phyloP scores from a whole-genome alignment of 495 filamentous ascomycete genomes.

The Penicillium mononematosum region DNA sequence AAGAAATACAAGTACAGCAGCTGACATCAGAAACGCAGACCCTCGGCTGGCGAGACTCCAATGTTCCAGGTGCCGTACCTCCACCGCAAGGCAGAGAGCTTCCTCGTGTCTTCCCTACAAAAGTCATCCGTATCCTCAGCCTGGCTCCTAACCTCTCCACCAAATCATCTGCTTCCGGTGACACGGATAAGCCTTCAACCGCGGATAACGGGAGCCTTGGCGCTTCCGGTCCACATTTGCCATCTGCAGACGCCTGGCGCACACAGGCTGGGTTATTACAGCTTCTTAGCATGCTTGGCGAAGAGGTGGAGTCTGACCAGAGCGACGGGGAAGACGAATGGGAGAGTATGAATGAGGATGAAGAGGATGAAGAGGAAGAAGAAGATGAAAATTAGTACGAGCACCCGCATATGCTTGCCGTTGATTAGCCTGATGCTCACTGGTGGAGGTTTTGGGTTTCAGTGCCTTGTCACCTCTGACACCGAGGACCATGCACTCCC shows the following conservation, averaged over 20 bases:
- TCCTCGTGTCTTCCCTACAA: slow-evolving; percentile 40
- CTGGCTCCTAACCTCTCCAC: slow-evolving; percentile 28
- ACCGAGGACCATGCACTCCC: neutral
- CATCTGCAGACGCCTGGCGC: slow-evolving; percentile 17
- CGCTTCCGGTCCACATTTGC: slow-evolving; percentile 5
- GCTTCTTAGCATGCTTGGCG: slow-evolving; percentile 33
- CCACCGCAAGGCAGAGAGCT: slow-evolving; percentile 20
- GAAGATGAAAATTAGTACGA: neutral
- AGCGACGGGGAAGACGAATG: slow-evolving; percentile 17
- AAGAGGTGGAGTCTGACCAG: slow-evolving; percentile 26
- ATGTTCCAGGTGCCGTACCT: slow-evolving; percentile 19
- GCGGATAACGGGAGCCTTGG: slow-evolving; percentile 9
- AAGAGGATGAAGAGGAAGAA: neutral
- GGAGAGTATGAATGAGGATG: slow-evolving; percentile 18
- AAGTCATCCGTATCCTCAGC: slow-evolving; percentile 38
- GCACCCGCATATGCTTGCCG: neutral
- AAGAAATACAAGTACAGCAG: neutral
- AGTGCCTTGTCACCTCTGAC: neutral
- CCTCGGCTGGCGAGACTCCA: slow-evolving; percentile 33
- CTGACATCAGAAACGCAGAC: slow-evolving; percentile 29
- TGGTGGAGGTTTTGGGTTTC: neutral
- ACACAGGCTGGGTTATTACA: slow-evolving; percentile 32
- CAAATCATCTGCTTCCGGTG: slow-evolving; percentile 3
- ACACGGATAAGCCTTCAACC: neutral
- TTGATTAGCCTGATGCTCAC: neutral